Conservation (phyloP, 768 basidiomycete genomes). For the Trametes villosa region DNA sequence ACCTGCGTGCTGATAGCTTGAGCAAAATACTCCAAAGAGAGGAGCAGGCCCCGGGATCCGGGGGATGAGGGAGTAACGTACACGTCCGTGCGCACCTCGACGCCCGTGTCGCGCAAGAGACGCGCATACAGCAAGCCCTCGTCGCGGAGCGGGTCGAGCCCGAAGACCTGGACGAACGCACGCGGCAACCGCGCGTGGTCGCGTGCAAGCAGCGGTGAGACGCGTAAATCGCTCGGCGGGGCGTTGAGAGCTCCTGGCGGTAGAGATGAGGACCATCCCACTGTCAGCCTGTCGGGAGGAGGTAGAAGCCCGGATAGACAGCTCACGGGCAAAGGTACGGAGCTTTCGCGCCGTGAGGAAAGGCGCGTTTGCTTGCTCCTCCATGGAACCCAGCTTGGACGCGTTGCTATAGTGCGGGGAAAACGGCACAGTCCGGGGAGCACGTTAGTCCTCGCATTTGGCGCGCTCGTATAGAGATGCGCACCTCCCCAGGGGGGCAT, state of each 20-base stretch:
- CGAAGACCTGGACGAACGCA: conserved; percentile 21
- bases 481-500: conserved; percentile 27
- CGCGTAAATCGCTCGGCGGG: conserved; percentile 4
- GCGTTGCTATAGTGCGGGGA: neutral
- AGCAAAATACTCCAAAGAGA: neutral
- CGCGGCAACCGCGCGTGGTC: conserved; percentile 19
- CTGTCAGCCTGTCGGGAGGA: neutral
- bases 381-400: conserved; percentile 5
- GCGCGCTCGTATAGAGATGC: neutral
- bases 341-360: conserved; percentile 11
- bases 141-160: conserved; percentile 28
- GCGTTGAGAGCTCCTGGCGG: neutral
- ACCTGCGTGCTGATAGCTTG: neutral
- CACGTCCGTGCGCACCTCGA: conserved; percentile 12
- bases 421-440: neutral
- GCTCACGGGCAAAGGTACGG: conserved; percentile 9
- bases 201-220: conserved; percentile 13
- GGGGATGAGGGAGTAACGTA: conserved; percentile 3
- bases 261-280: too few relatives aligned
- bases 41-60: too few relatives aligned
- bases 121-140: conserved; percentile 24
- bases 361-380: conserved; percentile 11
- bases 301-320: neutral
- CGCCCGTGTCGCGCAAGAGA: conserved; percentile 22
- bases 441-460: neutral